phyloP scores from a whole-genome alignment of 2,329 filamentous ascomycete species.

The Sarocladium brachiariae region DNA sequence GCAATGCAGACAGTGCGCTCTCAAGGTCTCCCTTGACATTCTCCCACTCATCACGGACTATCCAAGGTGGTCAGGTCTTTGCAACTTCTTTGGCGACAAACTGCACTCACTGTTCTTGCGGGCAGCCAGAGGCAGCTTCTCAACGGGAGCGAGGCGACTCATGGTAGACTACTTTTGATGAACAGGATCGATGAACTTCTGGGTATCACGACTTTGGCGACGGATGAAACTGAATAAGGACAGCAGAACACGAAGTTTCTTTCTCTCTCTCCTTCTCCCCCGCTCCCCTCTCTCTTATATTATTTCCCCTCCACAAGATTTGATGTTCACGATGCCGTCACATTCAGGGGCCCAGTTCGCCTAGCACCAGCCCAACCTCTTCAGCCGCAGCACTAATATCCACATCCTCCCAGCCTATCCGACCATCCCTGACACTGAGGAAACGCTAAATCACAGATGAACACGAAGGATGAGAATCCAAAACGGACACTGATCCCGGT shows the following conservation, averaged over 20 bases:
- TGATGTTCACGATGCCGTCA: background rate
- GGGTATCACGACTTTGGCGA: background rate
- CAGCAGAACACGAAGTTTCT: too few species aligned
- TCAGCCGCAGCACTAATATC: slow-evolving; percentile 1
- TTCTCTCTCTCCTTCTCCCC: too few species aligned
- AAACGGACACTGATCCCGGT: too few species aligned
- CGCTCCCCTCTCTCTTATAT: too few species aligned
- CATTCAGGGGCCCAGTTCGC: background rate
- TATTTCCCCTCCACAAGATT: too few species aligned
- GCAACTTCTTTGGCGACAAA: background rate
- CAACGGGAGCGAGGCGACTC: slow-evolving; percentile 34
- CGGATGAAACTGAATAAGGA: background rate
- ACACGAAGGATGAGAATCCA: too few species aligned
- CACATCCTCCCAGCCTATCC: background rate
- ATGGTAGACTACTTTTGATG: too few species aligned
- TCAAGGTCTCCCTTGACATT: slow-evolving; percentile 38
- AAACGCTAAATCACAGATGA: too few species aligned
- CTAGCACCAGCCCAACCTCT: background rate
- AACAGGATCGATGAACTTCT: too few species aligned
- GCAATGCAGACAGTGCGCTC: slow-evolving; percentile 33
- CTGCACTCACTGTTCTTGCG: slow-evolving; percentile 43
- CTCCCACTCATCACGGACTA: slow-evolving; percentile 48
- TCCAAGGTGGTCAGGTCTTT: background rate
- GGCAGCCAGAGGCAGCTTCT: slow-evolving; percentile 43
- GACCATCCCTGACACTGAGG: too few species aligned